phyloP scores from a whole-genome alignment of 2,329 filamentous ascomycete species.

The Alternaria ventricosa region DNA sequence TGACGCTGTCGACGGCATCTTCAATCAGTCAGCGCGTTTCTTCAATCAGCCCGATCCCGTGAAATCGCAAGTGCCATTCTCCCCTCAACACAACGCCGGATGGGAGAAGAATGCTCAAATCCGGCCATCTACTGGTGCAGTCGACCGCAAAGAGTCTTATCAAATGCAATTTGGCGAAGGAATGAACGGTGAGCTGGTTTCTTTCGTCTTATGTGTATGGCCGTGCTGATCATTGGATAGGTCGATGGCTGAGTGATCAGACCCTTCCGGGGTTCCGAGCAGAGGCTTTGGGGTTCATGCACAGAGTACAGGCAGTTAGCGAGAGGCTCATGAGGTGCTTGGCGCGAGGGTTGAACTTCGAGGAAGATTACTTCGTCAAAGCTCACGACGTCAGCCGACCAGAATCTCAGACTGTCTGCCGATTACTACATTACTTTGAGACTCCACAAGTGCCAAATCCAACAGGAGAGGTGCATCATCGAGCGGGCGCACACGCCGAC shows the following conservation, averaged over 20 bases:
- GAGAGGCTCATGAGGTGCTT: slow-evolving; percentile 66
- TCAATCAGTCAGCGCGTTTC: slow-evolving; percentile 59
- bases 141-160: slow-evolving; percentile 68
- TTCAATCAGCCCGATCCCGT: slow-evolving; percentile 54
- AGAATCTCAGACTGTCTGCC: slow-evolving; percentile 61
- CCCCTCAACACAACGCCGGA: slow-evolving; percentile 60
- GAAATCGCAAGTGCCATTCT: slow-evolving; percentile 61
- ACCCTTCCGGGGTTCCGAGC: slow-evolving; percentile 58
- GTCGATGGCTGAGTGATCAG: slow-evolving; percentile 58
- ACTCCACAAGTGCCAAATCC: slow-evolving; percentile 45
- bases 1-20: slow-evolving; percentile 60
- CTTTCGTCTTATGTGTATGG: not conserved
- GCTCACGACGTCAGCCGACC: slow-evolving; percentile 59
- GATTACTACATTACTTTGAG: slow-evolving; percentile 63
- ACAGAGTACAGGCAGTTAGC: slow-evolving; percentile 59
- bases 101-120: slow-evolving; percentile 61
- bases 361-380: slow-evolving; percentile 63
- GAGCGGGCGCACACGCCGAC: slow-evolving; percentile 69
- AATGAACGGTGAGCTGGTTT: slow-evolving; percentile 51
- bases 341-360: slow-evolving; percentile 63
- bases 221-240: slow-evolving; percentile 10
- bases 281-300: slow-evolving; percentile 61
- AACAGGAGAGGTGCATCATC: slow-evolving; percentile 56
- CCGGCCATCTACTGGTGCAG: slow-evolving; percentile 58
- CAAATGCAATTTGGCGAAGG: slow-evolving; percentile 67